These are phyloP conservation scores for Candida tropicalis DNA, from an alignment of 1,139 yeast genomes.

Conservation along the genomic window DNA sequence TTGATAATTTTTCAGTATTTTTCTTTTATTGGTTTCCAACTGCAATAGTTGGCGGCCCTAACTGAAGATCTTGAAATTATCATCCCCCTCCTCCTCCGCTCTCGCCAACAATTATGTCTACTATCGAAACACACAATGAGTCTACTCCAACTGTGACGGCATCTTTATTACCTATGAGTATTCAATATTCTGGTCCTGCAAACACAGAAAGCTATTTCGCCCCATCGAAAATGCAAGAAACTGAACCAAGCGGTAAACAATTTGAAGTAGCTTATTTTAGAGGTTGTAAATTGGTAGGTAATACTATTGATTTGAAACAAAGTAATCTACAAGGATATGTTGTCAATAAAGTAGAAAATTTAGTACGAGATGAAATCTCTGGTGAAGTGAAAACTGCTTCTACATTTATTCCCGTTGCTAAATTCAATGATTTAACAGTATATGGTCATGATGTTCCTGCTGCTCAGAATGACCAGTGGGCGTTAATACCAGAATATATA, in stretches of 20 bases:
- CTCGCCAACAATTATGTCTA: slow-evolving; percentile 7
- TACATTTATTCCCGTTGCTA: slow-evolving; percentile 34
- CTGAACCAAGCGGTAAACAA: slow-evolving; percentile 17
- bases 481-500: slow-evolving; percentile 37
- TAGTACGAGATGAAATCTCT: slow-evolving; percentile 22
- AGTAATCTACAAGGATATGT: slow-evolving; percentile 31
- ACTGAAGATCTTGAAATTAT: background rate
- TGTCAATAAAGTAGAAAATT: slow-evolving; percentile 32
- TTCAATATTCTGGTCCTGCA: slow-evolving; percentile 42
- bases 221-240: slow-evolving; percentile 31
- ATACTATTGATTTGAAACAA: slow-evolving; percentile 21
- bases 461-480: slow-evolving; percentile 36
- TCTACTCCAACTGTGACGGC: slow-evolving; percentile 19
- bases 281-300: slow-evolving; percentile 43
- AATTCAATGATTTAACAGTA: slow-evolving; percentile 30
- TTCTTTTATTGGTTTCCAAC: too few relatives aligned
- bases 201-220: slow-evolving; percentile 40
- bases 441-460: slow-evolving; percentile 45
- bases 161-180: slow-evolving; percentile 42
- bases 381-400: slow-evolving; percentile 28
- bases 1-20: too few relatives aligned
- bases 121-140: slow-evolving; percentile 9
- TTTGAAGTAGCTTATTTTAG: slow-evolving; percentile 35
- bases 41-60: too few relatives aligned
- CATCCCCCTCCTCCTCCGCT: too few relatives aligned